Base-by-base conservation (phyloP, 176 grass and related monocot genomes). In the Avena atlantica region DNA sequence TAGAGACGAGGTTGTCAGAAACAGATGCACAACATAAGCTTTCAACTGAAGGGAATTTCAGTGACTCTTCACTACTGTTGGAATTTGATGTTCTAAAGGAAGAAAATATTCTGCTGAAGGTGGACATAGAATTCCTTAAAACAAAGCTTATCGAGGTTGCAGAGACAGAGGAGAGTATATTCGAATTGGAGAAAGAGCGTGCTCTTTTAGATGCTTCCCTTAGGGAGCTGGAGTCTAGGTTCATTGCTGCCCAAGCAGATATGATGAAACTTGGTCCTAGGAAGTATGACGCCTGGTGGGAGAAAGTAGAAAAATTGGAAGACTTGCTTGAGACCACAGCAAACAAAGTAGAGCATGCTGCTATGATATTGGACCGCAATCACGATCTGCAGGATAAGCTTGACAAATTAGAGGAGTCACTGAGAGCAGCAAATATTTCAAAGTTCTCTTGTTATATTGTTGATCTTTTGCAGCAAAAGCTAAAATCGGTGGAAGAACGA, bases 1-100 rank as follows among this genome's bases (percentile, higher is more conserved):
- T 94, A 86, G 92, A 94, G 83, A 88, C 76, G 49, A 95, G 93
- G 61, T 76, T 98, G 83, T 87, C 93, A 24, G 90, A 95, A 91
- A 92, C 31, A 1, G 31, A 15, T 73, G 36, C 24, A 55, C 89
- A 61, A 20, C 75, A 27, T 13, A 63, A 58, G 65, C 64, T 92
- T 91, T 84, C 86, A 65, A 79, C 40, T 65, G 88, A 88, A 89
- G 88, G 83, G 27, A 85, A 88, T 71, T 63, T 74, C 34, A 58
- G 65, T 82, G 52, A 81, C 37, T 86, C 90, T 59, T 70, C 60
- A 23, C 31, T 52, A 44, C 1, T 63, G 60, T 24, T 78, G 47
- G 92, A 96, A 47, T 71, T 95, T 85, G 86, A 83, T 79, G 78
- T 51, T 60, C 57, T 95, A 51, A 92, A 84, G 40, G 90, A 83